Conservation (phyloP, 2,329 filamentous ascomycete species). For the Monosporascus sp. region DNA sequence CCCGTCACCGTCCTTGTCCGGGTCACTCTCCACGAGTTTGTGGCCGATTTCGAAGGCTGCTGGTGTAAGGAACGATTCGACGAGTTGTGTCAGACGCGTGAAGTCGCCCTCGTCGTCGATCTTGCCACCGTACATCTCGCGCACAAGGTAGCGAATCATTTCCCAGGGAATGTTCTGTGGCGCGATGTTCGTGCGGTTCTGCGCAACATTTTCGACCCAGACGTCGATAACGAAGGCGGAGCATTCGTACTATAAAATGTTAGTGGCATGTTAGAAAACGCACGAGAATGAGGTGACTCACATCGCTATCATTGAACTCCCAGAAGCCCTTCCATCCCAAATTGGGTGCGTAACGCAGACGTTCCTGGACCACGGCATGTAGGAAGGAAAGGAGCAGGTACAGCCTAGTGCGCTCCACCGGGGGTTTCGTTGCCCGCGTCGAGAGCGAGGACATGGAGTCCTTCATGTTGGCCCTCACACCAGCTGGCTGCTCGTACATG, state of each 20-base stretch:
- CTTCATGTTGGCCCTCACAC: slow-evolving; percentile 97
- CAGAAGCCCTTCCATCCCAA: slow-evolving; percentile 98
- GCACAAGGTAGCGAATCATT: slow-evolving; percentile 84
- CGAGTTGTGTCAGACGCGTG: slow-evolving; percentile 64
- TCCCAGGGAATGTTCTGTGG: slow-evolving; percentile 95
- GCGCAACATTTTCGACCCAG: slow-evolving; percentile 81
- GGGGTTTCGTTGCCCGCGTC: slow-evolving; percentile 69
- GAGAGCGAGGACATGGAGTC: slow-evolving; percentile 86
- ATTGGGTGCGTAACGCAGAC: slow-evolving; percentile 86
- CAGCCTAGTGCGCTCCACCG: slow-evolving; percentile 83
- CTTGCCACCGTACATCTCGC: slow-evolving; percentile 96
- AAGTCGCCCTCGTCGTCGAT: slow-evolving; percentile 91
- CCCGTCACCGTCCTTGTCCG: slow-evolving; percentile 45
- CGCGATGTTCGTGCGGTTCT: slow-evolving; percentile 85
- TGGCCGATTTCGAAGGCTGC: slow-evolving; percentile 90
- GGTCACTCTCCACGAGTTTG: slow-evolving; percentile 69
- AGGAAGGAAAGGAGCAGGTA: slow-evolving; percentile 91
- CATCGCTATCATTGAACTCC: slow-evolving; percentile 99
- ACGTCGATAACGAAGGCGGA: slow-evolving; percentile 92
- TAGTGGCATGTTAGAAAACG: slow-evolving; percentile 6
- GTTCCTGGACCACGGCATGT: slow-evolving; percentile 92
- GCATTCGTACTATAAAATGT: slow-evolving; percentile 75
- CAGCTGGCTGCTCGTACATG: slow-evolving; percentile 97
- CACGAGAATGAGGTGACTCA: slow-evolving; percentile 49
- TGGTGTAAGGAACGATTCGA: slow-evolving; percentile 74